These are phyloP conservation scores for Rhynchospora tenuis DNA, from an alignment of 176 grass and related monocot genomes.

Conservation along the genomic window DNA sequence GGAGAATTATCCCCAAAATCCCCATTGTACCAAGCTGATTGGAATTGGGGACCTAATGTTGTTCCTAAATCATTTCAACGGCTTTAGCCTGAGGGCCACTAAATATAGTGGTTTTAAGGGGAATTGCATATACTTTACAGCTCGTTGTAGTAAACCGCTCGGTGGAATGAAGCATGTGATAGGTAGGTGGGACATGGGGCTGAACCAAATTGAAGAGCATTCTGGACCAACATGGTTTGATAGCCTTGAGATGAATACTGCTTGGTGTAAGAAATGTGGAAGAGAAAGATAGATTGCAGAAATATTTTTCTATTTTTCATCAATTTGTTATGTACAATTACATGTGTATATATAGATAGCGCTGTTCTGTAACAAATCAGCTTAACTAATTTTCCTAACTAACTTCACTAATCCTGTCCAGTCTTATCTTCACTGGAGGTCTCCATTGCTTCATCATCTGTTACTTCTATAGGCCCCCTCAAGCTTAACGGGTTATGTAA, in stretches of 20 bases:
- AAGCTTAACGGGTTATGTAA: too few species aligned
- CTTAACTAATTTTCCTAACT: too few species aligned
- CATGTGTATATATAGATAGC: too few species aligned
- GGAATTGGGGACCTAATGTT: background rate
- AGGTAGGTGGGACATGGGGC: background rate
- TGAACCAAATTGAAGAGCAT: background rate
- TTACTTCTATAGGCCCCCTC: too few species aligned
- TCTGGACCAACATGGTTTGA: background rate
- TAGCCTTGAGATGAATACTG: background rate
- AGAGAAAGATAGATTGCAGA: too few species aligned
- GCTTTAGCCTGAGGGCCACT: background rate
- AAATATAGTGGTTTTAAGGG: background rate
- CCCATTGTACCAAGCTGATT: background rate
- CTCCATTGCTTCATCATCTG: too few species aligned
- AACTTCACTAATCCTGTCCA: too few species aligned
- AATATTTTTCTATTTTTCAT: too few species aligned
- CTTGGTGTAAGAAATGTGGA: too few species aligned
- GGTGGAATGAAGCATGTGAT: background rate
- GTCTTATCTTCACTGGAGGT: too few species aligned
- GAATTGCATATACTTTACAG: background rate
- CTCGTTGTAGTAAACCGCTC: background rate
- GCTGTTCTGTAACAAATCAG: too few species aligned
- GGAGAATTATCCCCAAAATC: slow-evolving; percentile 5
- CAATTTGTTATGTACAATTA: too few species aligned
- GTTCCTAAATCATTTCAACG: background rate